Percentiles rank a stretch among this genome's conserved stretches.
phyloP scores from a whole-genome alignment of 1,284 basidiomycete species.

The Entoloma clypeatum region DNA sequence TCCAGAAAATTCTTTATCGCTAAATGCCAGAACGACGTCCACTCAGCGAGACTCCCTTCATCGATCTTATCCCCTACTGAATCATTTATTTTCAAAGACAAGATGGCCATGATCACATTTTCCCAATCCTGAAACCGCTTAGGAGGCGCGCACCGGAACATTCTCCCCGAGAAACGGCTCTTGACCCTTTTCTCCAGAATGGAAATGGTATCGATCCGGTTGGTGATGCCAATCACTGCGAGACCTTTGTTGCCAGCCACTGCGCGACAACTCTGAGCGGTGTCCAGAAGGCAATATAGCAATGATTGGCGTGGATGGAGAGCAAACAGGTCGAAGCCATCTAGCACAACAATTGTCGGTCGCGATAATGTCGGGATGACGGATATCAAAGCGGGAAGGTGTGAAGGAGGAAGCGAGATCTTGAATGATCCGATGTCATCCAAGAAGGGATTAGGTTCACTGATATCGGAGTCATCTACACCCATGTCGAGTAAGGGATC shows the following conservation, averaged over 20 bases:
- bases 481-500: constrained; percentile 28
- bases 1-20: constrained; percentile 55
- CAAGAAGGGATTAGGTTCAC: constrained; percentile 38
- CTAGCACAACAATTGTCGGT: constrained; percentile 79
- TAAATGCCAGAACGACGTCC: constrained; percentile 54
- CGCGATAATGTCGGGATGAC: constrained; percentile 72
- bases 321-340: constrained; percentile 90
- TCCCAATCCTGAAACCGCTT: constrained; percentile 51
- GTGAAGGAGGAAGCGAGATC: constrained; percentile 58
- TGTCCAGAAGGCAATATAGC: constrained; percentile 86
- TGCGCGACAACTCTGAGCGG: constrained; percentile 66
- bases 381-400: constrained; percentile 78
- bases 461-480: constrained; percentile 19
- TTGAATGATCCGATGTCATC: constrained; percentile 24
- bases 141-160: constrained; percentile 71
- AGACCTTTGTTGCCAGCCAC: constrained; percentile 60
- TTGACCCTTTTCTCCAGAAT: constrained; percentile 93
- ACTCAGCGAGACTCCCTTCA: constrained; percentile 33
- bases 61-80: constrained; percentile 22
- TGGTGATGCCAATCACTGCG: constrained; percentile 80
- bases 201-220: constrained; percentile 83
- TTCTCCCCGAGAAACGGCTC: constrained; percentile 90
- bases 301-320: constrained; percentile 84
- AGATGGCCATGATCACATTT: constrained; percentile 38
- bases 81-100: constrained; percentile 33